Evolutionary conservation across 257 asterid genomes (phyloP).

Genomic region (Fraxinus excelsior): DNA sequence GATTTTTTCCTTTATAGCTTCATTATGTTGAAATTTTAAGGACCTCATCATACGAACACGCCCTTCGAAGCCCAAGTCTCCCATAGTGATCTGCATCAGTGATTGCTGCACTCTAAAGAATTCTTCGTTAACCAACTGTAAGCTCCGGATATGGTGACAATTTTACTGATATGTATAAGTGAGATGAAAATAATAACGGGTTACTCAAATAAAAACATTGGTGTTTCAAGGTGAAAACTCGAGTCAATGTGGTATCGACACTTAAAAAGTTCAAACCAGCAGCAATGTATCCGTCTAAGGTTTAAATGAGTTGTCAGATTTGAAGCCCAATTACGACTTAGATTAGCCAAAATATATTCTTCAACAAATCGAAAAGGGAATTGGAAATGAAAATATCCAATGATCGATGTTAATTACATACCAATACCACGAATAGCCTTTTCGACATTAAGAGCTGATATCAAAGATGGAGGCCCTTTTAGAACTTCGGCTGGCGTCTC

Average conservation of each 20-base stretch:
- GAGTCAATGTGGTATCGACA: too few species aligned
- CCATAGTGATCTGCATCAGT: conserved; percentile 59
- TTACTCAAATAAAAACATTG: too few species aligned
- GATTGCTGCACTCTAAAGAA: conserved; percentile 58
- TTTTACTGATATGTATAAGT: too few species aligned
- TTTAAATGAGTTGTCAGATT: too few species aligned
- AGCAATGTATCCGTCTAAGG: too few species aligned
- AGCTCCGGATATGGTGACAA: too few species aligned
- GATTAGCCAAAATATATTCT: too few species aligned
- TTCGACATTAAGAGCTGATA: conserved; percentile 75
- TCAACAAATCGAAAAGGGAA: too few species aligned
- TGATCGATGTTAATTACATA: conserved; percentile 75
- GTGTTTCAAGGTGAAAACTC: too few species aligned
- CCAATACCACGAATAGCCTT: conserved; percentile 84
- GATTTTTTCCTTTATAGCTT: neutral
- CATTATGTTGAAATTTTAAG: neutral
- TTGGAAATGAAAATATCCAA: neutral
- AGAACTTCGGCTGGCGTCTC: conserved; percentile 42
- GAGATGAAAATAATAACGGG: too few species aligned
- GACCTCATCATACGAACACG: conserved; percentile 74
- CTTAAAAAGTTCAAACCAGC: too few species aligned
- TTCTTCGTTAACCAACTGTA: neutral
- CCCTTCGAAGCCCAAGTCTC: conserved; percentile 53
- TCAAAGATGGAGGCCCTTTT: conserved; percentile 56
- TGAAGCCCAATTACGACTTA: too few species aligned